Evolutionary conservation across 2,329 filamentous ascomycete species (phyloP).

Genomic region (Macroventuria anomochaeta): DNA sequence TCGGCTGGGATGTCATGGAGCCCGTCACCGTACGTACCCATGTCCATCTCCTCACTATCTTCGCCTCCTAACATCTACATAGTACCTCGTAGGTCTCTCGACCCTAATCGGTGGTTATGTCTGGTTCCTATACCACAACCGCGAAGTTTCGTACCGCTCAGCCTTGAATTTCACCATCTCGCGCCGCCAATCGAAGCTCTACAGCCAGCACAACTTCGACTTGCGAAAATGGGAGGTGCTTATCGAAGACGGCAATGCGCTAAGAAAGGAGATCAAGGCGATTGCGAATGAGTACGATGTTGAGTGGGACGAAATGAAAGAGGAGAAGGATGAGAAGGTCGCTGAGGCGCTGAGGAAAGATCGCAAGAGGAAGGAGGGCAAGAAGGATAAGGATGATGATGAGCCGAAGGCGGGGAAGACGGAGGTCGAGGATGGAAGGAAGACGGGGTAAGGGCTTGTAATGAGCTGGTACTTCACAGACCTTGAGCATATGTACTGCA

Average conservation of each 20-base stretch:
- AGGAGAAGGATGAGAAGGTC: conserved; percentile 71
- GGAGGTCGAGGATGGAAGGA: background rate
- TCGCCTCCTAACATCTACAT: background rate
- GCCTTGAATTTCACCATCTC: conserved; percentile 88
- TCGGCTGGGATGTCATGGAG: conserved; percentile 91
- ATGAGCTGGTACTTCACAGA: no score
- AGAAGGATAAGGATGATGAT: conserved; percentile 45
- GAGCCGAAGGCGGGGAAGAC: conserved; percentile 19
- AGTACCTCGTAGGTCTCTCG: conserved; percentile 81
- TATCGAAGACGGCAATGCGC: conserved; percentile 77
- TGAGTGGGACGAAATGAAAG: conserved; percentile 80
- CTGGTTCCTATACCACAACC: conserved; percentile 93
- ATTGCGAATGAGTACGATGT: conserved; percentile 88
- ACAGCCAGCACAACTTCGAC: conserved; percentile 78
- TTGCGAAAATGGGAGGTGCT: conserved; percentile 76
- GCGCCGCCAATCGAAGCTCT: conserved; percentile 76
- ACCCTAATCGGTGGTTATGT: conserved; percentile 89
- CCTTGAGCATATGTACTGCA: background rate
- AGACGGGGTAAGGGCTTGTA: background rate
- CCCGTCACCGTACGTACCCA: conserved; percentile 69
- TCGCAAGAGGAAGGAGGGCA: conserved; percentile 46
- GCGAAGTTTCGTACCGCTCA: conserved; percentile 84
- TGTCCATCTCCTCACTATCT: background rate
- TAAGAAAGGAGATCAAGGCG: conserved; percentile 79
- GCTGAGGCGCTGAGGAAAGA: conserved; percentile 61